Conservation (phyloP, 345 rosid species). For the Gossypium stocksii region DNA sequence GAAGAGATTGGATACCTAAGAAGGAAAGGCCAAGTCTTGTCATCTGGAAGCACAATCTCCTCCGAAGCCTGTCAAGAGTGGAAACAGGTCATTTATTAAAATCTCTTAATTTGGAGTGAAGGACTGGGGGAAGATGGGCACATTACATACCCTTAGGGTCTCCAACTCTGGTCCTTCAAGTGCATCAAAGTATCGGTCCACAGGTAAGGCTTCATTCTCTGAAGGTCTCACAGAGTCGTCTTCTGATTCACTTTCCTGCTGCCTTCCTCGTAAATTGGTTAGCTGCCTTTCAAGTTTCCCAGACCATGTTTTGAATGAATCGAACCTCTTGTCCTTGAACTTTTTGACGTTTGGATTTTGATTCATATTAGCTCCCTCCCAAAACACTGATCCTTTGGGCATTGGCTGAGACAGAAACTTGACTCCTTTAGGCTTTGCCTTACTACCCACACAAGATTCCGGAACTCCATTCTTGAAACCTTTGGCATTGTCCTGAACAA, state of each 20-base stretch:
- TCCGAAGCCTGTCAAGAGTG: slow-evolving; percentile 49
- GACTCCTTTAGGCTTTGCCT: slow-evolving; percentile 16
- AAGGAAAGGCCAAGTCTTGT: slow-evolving; percentile 87
- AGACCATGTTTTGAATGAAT: slow-evolving; percentile 91
- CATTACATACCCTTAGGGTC: slow-evolving; percentile 56
- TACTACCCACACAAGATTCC: slow-evolving; percentile 7
- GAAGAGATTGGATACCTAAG: slow-evolving; percentile 71
- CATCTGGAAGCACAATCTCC: slow-evolving; percentile 66
- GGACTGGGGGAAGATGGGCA: no score
- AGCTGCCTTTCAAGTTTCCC: slow-evolving; percentile 79
- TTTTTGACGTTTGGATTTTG: slow-evolving; percentile 7
- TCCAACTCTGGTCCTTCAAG: slow-evolving; percentile 87
- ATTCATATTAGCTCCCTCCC: neutral
- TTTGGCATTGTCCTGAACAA: slow-evolving; percentile 12
- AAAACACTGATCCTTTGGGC: slow-evolving; percentile 37
- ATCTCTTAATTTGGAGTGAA: no score
- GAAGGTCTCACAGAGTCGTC: slow-evolving; percentile 18
- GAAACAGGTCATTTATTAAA: no score
- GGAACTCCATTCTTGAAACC: slow-evolving; percentile 11
- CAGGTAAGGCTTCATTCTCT: slow-evolving; percentile 50
- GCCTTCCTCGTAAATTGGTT: slow-evolving; percentile 52
- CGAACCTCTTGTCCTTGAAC: slow-evolving; percentile 52
- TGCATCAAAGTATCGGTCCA: slow-evolving; percentile 79
- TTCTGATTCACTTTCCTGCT: slow-evolving; percentile 22
- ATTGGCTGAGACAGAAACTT: slow-evolving; percentile 70